phyloP scores from a whole-genome alignment of 805 yeast species.

The Nakazawaea molendinolei region DNA sequence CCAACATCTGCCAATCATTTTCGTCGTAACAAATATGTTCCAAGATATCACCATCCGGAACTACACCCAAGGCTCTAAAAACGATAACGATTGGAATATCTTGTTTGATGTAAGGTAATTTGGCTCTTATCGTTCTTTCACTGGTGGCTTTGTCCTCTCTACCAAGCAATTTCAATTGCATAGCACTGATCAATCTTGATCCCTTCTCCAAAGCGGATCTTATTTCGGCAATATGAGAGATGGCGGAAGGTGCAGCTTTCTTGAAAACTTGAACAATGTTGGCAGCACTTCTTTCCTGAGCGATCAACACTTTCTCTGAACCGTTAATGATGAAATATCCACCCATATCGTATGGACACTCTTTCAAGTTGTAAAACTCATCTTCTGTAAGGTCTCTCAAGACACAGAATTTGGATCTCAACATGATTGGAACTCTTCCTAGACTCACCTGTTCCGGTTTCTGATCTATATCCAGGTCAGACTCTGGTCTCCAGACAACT shows the following conservation, averaged over 20 bases:
- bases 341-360: conserved; percentile 99
- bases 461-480: conserved; percentile 45
- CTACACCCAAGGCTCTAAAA: conserved; percentile 96
- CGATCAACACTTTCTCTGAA: conserved; percentile 95
- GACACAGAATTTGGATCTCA: conserved; percentile 93
- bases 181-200: conserved; percentile 84
- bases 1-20: conserved; percentile 99
- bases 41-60: conserved; percentile 97
- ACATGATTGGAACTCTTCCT: conserved; percentile 98
- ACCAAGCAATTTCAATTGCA: conserved; percentile 89
- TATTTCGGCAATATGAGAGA: conserved; percentile 93
- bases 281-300: conserved; percentile 98
- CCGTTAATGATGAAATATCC: conserved; percentile 98
- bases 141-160: conserved; percentile 60
- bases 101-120: conserved; percentile 91
- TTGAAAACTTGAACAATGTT: conserved; percentile 97
- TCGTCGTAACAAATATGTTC: conserved; percentile 98
- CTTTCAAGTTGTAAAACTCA: conserved; percentile 91
- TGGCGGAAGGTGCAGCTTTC: conserved; percentile 95
- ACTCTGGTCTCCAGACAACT: conserved; percentile 11
- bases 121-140: conserved; percentile 87
- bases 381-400: conserved; percentile 84
- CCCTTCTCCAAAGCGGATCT: conserved; percentile 97
- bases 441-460: conserved; percentile 70
- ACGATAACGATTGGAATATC: conserved; percentile 97